Conservation (phyloP, 176 grass and related monocot species). For the Panicum miliaceum region DNA sequence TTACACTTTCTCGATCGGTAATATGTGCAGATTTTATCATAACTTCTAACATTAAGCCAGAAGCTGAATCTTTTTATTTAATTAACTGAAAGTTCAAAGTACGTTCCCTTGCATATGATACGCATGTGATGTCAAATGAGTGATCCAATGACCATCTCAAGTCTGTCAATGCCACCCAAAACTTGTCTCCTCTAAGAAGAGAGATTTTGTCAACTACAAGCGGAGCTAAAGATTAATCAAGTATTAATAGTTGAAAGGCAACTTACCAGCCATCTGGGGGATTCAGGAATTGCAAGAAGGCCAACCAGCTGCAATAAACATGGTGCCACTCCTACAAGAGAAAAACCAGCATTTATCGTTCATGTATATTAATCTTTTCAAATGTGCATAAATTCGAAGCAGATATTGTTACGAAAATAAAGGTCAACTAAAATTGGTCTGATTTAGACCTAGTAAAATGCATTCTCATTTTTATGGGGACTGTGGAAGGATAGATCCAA, state of each 20-base stretch:
- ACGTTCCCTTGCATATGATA: neutral
- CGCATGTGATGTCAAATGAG: neutral
- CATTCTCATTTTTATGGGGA: neutral
- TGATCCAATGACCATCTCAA: neutral
- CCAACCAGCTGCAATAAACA: conserved; percentile 69
- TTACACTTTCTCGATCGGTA: neutral
- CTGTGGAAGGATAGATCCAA: neutral
- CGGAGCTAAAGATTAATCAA: neutral
- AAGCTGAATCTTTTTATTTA: neutral
- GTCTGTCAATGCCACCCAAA: neutral
- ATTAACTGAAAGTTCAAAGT: neutral
- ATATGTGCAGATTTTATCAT: neutral
- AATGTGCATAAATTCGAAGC: neutral
- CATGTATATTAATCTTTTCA: neutral
- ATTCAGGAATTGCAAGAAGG: conserved; percentile 72
- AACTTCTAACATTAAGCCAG: neutral
- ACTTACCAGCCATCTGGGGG: conserved; percentile 83
- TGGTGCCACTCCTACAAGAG: conserved; percentile 60
- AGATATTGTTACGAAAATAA: neutral
- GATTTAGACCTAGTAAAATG: neutral
- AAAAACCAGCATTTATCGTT: conserved; percentile 25
- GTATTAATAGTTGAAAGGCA: conserved; percentile 3
- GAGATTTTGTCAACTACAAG: neutral
- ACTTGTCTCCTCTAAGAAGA: neutral
- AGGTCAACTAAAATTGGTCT: neutral